phyloP scores from a whole-genome alignment of 2,329 filamentous ascomycete species.

The Aureobasidium sp. region DNA sequence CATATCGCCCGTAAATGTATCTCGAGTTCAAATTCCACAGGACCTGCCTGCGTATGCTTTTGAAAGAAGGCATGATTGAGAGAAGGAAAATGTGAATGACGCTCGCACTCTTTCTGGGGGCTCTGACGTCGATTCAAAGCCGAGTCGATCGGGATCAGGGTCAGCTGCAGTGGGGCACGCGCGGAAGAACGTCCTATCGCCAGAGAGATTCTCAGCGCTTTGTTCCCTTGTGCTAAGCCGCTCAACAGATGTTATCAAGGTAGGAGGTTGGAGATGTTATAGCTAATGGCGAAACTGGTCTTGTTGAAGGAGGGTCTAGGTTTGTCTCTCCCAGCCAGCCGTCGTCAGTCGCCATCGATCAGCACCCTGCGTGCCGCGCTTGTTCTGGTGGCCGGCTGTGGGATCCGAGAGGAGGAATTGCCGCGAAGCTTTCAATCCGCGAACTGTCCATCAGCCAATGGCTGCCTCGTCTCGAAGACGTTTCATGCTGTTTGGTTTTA shows the following conservation, averaged over 20 bases:
- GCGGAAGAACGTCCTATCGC: constrained; percentile 1
- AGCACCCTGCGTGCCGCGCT: constrained; percentile 1
- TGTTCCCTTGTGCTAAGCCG: not conserved
- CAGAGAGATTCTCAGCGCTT: not conserved
- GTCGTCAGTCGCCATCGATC: constrained; percentile 10
- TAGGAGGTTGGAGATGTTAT: not conserved
- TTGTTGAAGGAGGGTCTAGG: constrained; percentile 7
- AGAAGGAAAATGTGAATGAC: constrained; percentile 13
- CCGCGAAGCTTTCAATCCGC: not conserved
- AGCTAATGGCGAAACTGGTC: not conserved
- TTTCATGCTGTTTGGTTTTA: not conserved
- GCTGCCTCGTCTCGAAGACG: not conserved
- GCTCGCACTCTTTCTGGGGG: not conserved
- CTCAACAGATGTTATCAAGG: not conserved
- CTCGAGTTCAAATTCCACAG: constrained; percentile 54
- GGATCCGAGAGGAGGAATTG: constrained; percentile 2
- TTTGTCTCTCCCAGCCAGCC: not conserved
- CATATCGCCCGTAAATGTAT: constrained; percentile 66
- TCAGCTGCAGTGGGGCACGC: constrained; percentile 3
- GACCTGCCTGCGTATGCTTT: constrained; percentile 32
- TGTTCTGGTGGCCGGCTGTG: not conserved
- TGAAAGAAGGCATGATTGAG: constrained; percentile 39
- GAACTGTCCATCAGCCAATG: not conserved
- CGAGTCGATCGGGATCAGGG: constrained; percentile 5
- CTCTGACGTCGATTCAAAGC: constrained; percentile 1